Evolutionary conservation across 78 protist genomes (phyloP).

Genomic region (Dictyostelium citrinum): DNA sequence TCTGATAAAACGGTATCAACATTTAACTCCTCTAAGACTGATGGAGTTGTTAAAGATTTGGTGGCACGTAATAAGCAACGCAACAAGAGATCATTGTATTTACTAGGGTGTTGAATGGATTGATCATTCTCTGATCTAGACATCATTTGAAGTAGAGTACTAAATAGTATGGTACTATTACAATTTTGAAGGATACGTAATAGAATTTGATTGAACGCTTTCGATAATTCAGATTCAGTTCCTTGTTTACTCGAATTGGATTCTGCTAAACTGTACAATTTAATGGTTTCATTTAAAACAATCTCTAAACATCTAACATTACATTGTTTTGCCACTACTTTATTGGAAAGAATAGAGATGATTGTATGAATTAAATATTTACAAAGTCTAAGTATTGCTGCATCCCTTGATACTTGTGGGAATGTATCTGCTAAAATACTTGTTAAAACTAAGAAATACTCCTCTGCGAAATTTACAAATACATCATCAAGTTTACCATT

Average conservation of each 20-base stretch:
- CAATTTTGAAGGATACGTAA: constrained; percentile 44
- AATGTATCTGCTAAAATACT: constrained; percentile 12
- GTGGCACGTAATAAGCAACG: constrained; percentile 58
- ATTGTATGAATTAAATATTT: constrained; percentile 59
- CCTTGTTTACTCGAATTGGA: neutral
- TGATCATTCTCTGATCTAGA: neutral
- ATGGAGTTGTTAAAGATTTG: constrained; percentile 31
- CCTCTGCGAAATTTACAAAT: constrained; percentile 5
- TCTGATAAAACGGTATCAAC: neutral
- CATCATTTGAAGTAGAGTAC: constrained; percentile 2
- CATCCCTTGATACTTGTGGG: neutral
- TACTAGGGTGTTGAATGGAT: neutral
- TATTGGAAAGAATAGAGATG: constrained; percentile 28
- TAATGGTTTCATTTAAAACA: constrained; percentile 34
- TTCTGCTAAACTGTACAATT: neutral
- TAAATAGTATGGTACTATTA: constrained; percentile 7
- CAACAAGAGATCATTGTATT: constrained; percentile 41
- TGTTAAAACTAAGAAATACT: neutral
- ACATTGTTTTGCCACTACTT: constrained; percentile 10
- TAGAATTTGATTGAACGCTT: constrained; percentile 67
- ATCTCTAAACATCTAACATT: constrained; percentile 12
- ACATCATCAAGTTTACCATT: constrained; percentile 15
- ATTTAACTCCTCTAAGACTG: neutral
- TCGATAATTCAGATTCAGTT: constrained; percentile 30
- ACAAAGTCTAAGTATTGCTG: constrained; percentile 29